Base-by-base conservation (phyloP, 345 rosid genomes). In the Moringa oleifera region DNA sequence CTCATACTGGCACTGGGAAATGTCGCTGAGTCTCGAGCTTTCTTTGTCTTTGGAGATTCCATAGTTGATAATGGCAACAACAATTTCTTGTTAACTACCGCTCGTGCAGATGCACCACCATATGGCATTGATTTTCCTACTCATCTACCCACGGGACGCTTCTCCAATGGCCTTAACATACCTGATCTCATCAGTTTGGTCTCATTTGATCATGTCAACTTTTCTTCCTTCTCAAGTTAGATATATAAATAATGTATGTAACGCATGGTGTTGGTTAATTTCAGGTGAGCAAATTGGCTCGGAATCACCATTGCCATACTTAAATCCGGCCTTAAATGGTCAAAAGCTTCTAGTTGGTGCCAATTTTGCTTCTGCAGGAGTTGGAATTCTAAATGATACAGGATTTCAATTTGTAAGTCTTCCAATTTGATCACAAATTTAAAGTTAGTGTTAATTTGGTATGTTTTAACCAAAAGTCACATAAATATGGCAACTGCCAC, bases 311-410 rank as follows among this genome's bases (percentile, higher is more conserved):
- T 55, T 89, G 79, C 95, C 98, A 9, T 83, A 82, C 66, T 74
- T 91, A 74, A 89, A 81, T 70, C 96, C 96, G 4, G 80, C 71
- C 19, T 77, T 91, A 31, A 80, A 70, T 0, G 86, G 87, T 7
- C 72, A 58, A 49, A 83, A 57, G 68, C 79, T 91, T 23, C 79
- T 89, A 5, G 21, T 76, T 17, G 98, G 98, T 33, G 95, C 98
- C 51, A 91, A 89, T 75, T 91, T 89, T 59, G 98, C 98, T 13
- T 89, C 98, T 19, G 98, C 96, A 9, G 95, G 98, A 9, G 80
- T 89, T 13, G 97, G 94, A 22, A 69, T 73, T 21, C 73, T 73
- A 20, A 69, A 73, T 31, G 77, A 73, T 56, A 73, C 77, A 7
- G 73, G 77, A 53, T 9, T 73, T 65, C 77, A 73, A 56, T 73